These are phyloP conservation scores for Dactylellina cionopaga DNA, from an alignment of 2,329 filamentous ascomycete genomes.

Conservation along the genomic window DNA sequence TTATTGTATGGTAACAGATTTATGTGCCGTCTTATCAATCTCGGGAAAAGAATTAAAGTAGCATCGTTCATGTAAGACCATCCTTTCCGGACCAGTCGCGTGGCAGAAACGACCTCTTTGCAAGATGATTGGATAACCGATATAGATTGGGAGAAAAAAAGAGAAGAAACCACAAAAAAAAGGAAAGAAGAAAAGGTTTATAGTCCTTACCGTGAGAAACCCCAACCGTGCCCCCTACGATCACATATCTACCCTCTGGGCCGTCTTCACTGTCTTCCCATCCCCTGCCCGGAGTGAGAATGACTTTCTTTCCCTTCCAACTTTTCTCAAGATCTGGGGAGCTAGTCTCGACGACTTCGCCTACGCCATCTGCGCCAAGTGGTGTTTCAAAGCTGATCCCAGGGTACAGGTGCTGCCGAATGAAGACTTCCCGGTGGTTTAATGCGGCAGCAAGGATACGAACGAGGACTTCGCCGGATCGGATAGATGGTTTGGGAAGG, in stretches of 20 bases:
- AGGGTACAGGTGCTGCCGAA: constrained; percentile 91
- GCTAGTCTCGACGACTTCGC: constrained; percentile 75
- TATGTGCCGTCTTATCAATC: constrained; percentile 48
- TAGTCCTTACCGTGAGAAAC: constrained; percentile 62
- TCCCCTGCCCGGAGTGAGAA: constrained; percentile 79
- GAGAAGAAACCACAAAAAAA: no score
- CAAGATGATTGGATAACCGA: constrained; percentile 23
- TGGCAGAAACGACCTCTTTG: constrained; percentile 47
- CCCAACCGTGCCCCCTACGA: constrained; percentile 75
- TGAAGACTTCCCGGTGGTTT: constrained; percentile 95
- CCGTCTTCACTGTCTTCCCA: constrained; percentile 78
- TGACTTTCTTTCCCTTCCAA: constrained; percentile 75
- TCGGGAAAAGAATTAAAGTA: constrained; percentile 30
- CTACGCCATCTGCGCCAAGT: constrained; percentile 83
- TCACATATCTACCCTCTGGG: constrained; percentile 74
- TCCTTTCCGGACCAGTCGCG: constrained; percentile 49
- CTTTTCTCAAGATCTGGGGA: constrained; percentile 65
- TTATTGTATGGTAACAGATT: background rate
- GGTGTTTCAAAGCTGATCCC: constrained; percentile 79
- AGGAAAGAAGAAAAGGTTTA: no score
- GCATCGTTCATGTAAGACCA: constrained; percentile 33
- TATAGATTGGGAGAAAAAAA: background rate
- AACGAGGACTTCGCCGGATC: constrained; percentile 76
- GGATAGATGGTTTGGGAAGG: constrained; percentile 70
- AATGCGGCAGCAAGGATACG: constrained; percentile 81